Conservation (phyloP, 805 yeast species). For the Priceomyces carsonii region DNA sequence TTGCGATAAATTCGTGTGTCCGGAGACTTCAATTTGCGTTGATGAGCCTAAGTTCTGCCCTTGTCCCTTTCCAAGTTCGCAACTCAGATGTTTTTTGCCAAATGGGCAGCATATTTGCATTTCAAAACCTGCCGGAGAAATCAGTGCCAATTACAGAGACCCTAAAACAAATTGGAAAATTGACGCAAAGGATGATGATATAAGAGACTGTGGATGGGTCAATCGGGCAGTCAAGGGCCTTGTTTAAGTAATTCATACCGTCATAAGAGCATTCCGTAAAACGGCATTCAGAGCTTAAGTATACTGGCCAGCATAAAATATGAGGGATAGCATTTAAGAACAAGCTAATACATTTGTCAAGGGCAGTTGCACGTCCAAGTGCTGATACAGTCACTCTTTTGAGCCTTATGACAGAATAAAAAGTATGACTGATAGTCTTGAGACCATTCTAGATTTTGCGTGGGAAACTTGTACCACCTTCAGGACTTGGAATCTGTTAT, state of each 20-base stretch:
- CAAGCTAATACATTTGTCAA: too few relatives aligned
- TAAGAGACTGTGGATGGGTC: slow-evolving; percentile 87
- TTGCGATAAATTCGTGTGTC: slow-evolving; percentile 75
- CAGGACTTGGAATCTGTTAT: too few relatives aligned
- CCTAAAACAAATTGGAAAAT: slow-evolving; percentile 47
- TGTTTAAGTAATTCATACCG: slow-evolving; percentile 6
- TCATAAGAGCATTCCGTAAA: too few relatives aligned
- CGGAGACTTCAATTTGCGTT: slow-evolving; percentile 82
- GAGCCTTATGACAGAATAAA: too few relatives aligned
- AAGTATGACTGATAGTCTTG: too few relatives aligned
- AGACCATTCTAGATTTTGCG: too few relatives aligned
- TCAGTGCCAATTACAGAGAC: slow-evolving; percentile 31
- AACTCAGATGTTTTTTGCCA: slow-evolving; percentile 77
- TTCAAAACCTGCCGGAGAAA: slow-evolving; percentile 66
- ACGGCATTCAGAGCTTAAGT: too few relatives aligned
- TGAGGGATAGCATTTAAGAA: too few relatives aligned
- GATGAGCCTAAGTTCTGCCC: slow-evolving; percentile 72
- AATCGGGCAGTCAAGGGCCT: slow-evolving; percentile 64
- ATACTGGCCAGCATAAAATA: too few relatives aligned
- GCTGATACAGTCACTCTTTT: too few relatives aligned
- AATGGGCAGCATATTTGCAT: slow-evolving; percentile 74
- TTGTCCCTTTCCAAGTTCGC: slow-evolving; percentile 86
- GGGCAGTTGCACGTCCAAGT: too few relatives aligned
- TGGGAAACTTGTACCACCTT: too few relatives aligned
- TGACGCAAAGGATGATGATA: slow-evolving; percentile 52